Evolutionary conservation across 1,284 basidiomycete genomes (phyloP), one percentile per base, ranked within the genome.

Genomic region (Puccinia hordei): DNA sequence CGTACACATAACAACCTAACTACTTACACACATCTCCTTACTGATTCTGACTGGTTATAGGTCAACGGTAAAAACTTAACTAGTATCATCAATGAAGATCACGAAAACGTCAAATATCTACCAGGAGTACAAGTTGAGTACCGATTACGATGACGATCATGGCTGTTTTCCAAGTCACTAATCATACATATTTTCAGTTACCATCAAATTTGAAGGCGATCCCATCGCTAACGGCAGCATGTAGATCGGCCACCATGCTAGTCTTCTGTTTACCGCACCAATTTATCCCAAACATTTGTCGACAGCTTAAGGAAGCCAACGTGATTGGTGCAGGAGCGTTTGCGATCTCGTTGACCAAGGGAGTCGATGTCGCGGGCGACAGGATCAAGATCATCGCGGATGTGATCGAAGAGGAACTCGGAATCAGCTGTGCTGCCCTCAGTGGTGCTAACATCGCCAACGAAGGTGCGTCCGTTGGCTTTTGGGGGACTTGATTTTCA

Each of bases 381-480:
- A 85, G 88, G 78, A 90, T 90, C 82, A 85, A 86, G 80, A 89
- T 89, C 77, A 89, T 89, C 83, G 87, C 89, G 19, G 87, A 88
- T 81, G 85, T 89, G 44, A 90, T 90, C 82, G 87, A 88, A 83
- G 85, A 86, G 46, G 86, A 87, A 82, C 85, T 89, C 51, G 86
- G 86, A 19, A 87, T 87, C 46, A 86, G 87, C 12, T 88, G 88
- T 82, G 87, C 87, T 0, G 89, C 89, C 1, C 83, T 90, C 3
- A 87, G 87, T 51, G 89, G 89, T 6, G 89, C 89, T 46, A 90
- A 90, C 85, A 89, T 90, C 74, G 89, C 89, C 49, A 87, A 89
- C 81, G 89, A 90, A 83, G 87, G 84, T 82, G 2, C 19, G 65
- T 30, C 19, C 33, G 12, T 19, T 3, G 51, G 2, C 13, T 55